Evolutionary conservation across 345 rosid species (phyloP), one percentile per base, ranked within the genome.

Genomic region (Cochlearia excelsa): DNA sequence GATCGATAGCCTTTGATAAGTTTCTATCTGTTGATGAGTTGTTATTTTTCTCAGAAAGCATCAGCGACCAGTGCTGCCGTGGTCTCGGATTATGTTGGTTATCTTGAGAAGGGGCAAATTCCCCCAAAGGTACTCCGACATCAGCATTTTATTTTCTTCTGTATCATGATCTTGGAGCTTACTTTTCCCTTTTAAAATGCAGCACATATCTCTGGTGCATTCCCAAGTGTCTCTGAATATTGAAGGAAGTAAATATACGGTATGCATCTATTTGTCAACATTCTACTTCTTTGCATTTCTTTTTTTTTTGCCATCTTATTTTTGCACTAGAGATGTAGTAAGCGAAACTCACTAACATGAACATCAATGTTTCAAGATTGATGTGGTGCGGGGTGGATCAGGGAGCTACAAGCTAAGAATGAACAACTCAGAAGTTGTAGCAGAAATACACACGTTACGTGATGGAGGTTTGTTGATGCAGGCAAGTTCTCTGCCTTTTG

Each of bases 381-480:
- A 85, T 81, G 87, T 85, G 85, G 88, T 78, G 65, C 87, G 97
- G 72, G 95, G 95, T 26, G 99, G 92, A 68, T 79, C 95, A 42
- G 95, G 99, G 71, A 94, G 95, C 80, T 87, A 94, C 66, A 80
- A 81, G 71, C 69, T 87, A 75, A 87, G 72, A 80, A 78, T 94
- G 99, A 94, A 85, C 48, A 72, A 80, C 41, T 94, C 99, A 53
- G 88, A 87, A 78, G 61, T 94, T 52, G 99, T 90, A 70, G 88
- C 96, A 47, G 99, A 90, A 74, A 94, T 94, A 74, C 97, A 94
- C 79, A 90, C 97, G 34, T 65, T 94, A 79, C 95, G 97, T 67
- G 97, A 94, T 79, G 99, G 99, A 47, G 99, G 97, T 73, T 78
- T 94, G 66, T 53, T 94, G 75, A 87, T 94, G 97, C 99, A 94